Evolutionary conservation across 208 protist genomes (phyloP).

Genomic region (Acanthamoeba royreba): DNA sequence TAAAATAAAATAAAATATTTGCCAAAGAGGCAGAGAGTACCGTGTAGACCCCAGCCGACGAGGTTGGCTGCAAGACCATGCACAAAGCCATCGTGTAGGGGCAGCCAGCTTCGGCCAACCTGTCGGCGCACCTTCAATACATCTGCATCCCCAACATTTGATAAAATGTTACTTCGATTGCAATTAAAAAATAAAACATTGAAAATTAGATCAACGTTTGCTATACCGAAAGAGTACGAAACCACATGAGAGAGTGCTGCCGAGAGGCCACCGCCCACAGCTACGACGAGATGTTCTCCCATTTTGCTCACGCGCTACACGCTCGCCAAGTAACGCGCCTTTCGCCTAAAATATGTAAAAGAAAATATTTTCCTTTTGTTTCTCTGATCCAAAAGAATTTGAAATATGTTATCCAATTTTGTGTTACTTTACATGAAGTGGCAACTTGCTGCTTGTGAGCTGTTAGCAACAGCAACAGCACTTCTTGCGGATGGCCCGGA

Average conservation of each 20-base stretch:
- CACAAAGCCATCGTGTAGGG: neutral
- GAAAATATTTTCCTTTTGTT: no score
- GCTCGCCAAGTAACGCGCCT: no score
- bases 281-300: neutral
- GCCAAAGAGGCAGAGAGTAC: neutral
- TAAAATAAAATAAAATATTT: neutral
- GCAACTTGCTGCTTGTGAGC: no score
- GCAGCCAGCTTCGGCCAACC: neutral
- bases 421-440: no score
- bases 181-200: neutral
- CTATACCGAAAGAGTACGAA: neutral
- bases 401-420: no score
- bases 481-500: neutral
- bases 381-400: no score
- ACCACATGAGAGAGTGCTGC: neutral
- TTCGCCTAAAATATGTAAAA: no score
- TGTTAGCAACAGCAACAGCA: slow-evolving; percentile 3
- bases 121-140: neutral
- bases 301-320: no score
- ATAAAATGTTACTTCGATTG: neutral
- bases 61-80: neutral
- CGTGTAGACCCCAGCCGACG: neutral
- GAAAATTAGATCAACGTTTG: no score
- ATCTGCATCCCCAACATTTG: neutral
- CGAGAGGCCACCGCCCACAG: neutral